These are phyloP conservation scores for Diaporthe helianthi DNA, from an alignment of 2,329 filamentous ascomycete species.

Conservation along the genomic window DNA sequence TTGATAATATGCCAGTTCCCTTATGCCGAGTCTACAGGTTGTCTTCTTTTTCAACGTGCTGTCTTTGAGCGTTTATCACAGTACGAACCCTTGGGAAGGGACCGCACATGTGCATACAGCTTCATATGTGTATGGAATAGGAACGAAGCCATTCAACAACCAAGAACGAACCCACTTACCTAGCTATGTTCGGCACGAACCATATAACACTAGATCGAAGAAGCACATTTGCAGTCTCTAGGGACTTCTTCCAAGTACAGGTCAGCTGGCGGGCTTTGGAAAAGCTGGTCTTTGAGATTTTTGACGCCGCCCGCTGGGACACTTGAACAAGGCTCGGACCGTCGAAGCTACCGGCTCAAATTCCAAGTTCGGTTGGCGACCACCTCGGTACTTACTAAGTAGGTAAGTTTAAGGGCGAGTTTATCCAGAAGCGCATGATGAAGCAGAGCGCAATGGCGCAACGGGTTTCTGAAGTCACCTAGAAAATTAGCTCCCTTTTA, in stretches of 20 bases:
- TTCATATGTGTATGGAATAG: too few relatives aligned
- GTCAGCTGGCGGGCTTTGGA: neutral
- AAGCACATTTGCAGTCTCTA: neutral
- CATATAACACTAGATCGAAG: neutral
- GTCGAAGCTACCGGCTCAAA: neutral
- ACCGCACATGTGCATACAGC: too few relatives aligned
- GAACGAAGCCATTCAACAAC: too few relatives aligned
- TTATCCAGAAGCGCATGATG: neutral
- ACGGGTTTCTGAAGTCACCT: too few relatives aligned
- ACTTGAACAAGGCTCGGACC: neutral
- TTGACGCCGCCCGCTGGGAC: too few relatives aligned
- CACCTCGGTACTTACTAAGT: too few relatives aligned
- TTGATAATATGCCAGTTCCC: neutral
- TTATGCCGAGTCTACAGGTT: too few relatives aligned
- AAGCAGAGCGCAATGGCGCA: neutral
- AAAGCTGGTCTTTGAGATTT: neutral
- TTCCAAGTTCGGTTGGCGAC: neutral
- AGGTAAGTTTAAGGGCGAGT: neutral
- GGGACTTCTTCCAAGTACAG: neutral
- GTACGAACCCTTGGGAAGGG: too few relatives aligned
- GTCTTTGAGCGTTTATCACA: too few relatives aligned
- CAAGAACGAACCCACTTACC: too few relatives aligned
- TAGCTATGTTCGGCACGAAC: neutral
- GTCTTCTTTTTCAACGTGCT: too few relatives aligned
- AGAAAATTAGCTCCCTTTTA: too few relatives aligned